These are phyloP conservation scores for Raphanus sativus DNA, from an alignment of 345 rosid genomes.

Conservation along the genomic window DNA sequence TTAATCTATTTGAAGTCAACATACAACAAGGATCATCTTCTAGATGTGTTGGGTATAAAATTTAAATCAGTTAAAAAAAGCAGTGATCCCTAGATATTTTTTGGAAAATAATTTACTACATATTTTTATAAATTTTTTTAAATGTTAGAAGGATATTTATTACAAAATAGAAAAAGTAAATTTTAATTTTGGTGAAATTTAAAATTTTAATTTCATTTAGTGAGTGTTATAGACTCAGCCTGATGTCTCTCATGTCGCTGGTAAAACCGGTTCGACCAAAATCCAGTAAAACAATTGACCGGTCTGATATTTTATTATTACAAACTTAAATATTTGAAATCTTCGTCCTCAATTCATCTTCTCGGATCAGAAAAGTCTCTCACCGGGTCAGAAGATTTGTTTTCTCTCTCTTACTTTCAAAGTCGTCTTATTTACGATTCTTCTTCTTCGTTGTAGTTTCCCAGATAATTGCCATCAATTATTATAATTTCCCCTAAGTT, in stretches of 20 bases:
- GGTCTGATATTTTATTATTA: not conserved
- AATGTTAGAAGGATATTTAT: no score
- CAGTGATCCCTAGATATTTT: no score
- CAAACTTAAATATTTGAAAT: not conserved
- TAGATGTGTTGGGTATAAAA: no score
- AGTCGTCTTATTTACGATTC: not conserved
- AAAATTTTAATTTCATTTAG: no score
- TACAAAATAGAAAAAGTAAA: no score
- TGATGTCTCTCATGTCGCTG: not conserved
- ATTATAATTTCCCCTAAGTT: not conserved
- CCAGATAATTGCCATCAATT: not conserved
- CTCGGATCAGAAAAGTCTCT: not conserved
- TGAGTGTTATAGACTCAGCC: not conserved
- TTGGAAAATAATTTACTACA: no score
- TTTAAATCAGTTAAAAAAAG: no score
- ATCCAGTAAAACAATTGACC: not conserved
- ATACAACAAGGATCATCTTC: no score
- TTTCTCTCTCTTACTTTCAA: constrained; percentile 1
- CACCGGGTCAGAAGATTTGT: constrained; percentile 9
- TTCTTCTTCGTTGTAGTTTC: not conserved
- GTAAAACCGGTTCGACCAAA: not conserved
- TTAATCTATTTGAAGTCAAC: no score
- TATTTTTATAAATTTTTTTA: no score
- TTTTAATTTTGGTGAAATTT: no score
- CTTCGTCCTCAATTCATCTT: not conserved